phyloP scores from a whole-genome alignment of 306 rosid species.

The Cucurbita pepo region DNA sequence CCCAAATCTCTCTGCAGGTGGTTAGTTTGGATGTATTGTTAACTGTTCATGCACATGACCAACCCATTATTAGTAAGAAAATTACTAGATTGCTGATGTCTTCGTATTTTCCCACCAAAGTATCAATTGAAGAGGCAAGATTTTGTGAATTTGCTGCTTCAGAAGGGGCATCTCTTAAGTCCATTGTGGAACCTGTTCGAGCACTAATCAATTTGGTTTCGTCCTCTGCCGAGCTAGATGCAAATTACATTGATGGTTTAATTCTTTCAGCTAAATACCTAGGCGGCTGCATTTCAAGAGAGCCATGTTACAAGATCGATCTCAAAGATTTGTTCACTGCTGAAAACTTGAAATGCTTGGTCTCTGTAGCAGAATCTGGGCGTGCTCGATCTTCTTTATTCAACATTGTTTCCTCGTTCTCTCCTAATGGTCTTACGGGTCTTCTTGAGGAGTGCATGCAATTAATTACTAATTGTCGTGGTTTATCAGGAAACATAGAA shows the following conservation, averaged over 20 bases:
- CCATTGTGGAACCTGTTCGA: conserved; percentile 52
- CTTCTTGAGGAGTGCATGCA: conserved; percentile 51
- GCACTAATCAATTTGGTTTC: conserved; percentile 36
- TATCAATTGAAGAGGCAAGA: conserved; percentile 59
- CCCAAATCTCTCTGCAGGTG: conserved; percentile 30
- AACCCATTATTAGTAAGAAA: conserved; percentile 65
- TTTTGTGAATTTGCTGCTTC: conserved; percentile 53
- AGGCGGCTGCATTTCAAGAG: conserved; percentile 34
- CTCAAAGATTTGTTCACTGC: conserved; percentile 46
- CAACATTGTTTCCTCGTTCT: conserved; percentile 43
- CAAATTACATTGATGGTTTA: conserved; percentile 50
- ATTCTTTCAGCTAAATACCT: conserved; percentile 49
- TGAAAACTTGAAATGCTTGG: conserved; percentile 45
- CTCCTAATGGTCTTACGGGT: conserved; percentile 42
- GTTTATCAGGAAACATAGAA: conserved; percentile 54
- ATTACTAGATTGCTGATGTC: conserved; percentile 66
- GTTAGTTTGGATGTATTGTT: conserved; percentile 52
- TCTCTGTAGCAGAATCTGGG: conserved; percentile 35
- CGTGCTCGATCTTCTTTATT: conserved; percentile 57
- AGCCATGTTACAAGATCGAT: conserved; percentile 27
- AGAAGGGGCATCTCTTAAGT: conserved; percentile 60
- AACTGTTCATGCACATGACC: conserved; percentile 49
- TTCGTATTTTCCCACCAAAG: conserved; percentile 66
- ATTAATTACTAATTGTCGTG: conserved; percentile 48
- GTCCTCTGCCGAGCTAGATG: conserved; percentile 36